These are phyloP conservation scores for Pleodorina starrii DNA, from an alignment of 139 green algal species.

Conservation along the genomic window DNA sequence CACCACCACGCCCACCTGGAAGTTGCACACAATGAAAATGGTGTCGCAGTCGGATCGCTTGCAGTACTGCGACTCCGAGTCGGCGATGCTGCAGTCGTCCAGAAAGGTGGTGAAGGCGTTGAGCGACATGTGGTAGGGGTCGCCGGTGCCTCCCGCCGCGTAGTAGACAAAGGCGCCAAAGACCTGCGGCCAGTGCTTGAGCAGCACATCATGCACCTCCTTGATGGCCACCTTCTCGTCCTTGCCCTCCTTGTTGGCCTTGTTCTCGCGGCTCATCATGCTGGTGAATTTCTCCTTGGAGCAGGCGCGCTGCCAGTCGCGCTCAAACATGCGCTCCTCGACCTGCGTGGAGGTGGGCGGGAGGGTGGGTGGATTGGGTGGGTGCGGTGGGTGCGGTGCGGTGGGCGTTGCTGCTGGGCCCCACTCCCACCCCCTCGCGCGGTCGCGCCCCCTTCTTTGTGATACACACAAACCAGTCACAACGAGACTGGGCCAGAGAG, in stretches of 20 bases:
- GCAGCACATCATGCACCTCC: conserved; percentile 75
- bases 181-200: conserved; percentile 70
- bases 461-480: no score
- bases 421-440: no score
- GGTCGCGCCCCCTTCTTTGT: no score
- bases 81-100: conserved; percentile 81
- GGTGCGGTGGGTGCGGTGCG: neutral
- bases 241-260: conserved; percentile 69
- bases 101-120: conserved; percentile 77
- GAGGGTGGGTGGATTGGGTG: no score
- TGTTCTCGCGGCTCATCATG: conserved; percentile 79
- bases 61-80: conserved; percentile 74
- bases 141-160: conserved; percentile 66
- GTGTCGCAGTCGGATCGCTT: conserved; percentile 89
- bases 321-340: conserved; percentile 80
- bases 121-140: conserved; percentile 84
- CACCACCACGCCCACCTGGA: conserved; percentile 52
- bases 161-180: conserved; percentile 78
- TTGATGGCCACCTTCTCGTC: conserved; percentile 74
- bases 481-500: no score
- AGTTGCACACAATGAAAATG: conserved; percentile 90
- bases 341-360: conserved; percentile 43
- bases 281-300: conserved; percentile 85
- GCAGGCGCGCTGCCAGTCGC: conserved; percentile 75
- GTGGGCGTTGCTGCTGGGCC: no score